Evolutionary conservation across 345 rosid species (phyloP), one percentile per base, ranked within the genome.

Genomic region (Aquilaria sinensis): DNA sequence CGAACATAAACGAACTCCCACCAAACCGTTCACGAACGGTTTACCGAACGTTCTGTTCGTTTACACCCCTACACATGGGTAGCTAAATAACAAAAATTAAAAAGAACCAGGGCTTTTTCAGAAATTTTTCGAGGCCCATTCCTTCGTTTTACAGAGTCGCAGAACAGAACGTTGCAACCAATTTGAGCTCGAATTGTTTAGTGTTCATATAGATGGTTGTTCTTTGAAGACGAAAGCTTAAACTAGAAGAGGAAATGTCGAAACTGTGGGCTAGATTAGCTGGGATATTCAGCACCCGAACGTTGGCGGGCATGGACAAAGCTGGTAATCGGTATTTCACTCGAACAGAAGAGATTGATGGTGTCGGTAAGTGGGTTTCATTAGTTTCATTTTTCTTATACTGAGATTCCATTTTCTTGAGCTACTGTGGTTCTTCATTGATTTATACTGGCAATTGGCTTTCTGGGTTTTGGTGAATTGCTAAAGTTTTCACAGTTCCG

Each of bases 281-380:
- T 49, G 94, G 90, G 70, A 80, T 76, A 63, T 86, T 90, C 76
- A 78, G 70, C 54, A 75, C 67, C 75, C 81, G 81, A 52, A 74
- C 67, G 49, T 66, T 71, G 13, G 78, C 66, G 49, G 97, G 98
- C 50, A 60, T 62, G 48, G 98, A 90, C 77, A 79, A 83, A 68
- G 74, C 83, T 12, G 97, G 99, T 61, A 94, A 88, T 64, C 83
- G 83, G 14, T 94, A 94, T 69, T 90, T 90, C 75, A 57, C 96
- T 61, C 75, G 86, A 72, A 74, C 51, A 31, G 96, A 90, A 74
- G 85, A 82, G 89, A 78, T 88, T 53, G 97, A 90, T 72, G 95
- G 97, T 56, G 63, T 86, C 69, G 66, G 95, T 88, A 78, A 81
- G 94, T 75, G 77, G 63, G 62, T 51, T 60, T 37, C 43, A 37